Evolutionary conservation across 495 filamentous ascomycete species (phyloP).

Genomic region (Wilcoxina mikolae): DNA sequence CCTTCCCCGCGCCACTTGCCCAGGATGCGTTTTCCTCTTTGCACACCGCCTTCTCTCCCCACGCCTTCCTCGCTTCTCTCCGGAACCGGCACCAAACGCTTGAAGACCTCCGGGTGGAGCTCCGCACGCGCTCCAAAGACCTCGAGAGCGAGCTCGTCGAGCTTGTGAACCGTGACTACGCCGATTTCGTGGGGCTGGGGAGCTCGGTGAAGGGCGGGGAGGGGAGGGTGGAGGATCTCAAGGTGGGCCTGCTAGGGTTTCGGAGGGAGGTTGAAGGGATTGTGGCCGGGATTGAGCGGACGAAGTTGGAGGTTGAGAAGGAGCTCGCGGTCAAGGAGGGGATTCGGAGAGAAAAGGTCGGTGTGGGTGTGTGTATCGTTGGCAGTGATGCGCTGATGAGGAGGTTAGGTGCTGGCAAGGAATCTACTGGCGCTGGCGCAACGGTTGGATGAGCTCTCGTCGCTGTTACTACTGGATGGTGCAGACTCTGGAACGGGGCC

Average conservation of each 20-base stretch:
- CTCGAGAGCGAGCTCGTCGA: constrained; percentile 77
- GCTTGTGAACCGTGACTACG: constrained; percentile 85
- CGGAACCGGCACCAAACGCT: constrained; percentile 85
- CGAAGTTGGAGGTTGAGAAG: constrained; percentile 39
- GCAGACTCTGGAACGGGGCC: constrained; percentile 5
- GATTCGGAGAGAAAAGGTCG: constrained; percentile 37
- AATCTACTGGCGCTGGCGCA: constrained; percentile 56
- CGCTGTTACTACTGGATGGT: constrained; percentile 36
- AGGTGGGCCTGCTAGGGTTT: constrained; percentile 75
- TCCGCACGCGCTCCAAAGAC: constrained; percentile 57
- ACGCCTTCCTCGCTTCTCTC: constrained; percentile 66
- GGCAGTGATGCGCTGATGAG: not conserved
- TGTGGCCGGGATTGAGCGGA: constrained; percentile 39
- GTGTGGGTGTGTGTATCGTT: constrained; percentile 2
- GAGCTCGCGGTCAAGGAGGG: constrained; percentile 42
- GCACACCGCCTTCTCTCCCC: constrained; percentile 51
- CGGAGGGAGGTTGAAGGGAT: constrained; percentile 56
- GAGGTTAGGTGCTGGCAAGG: constrained; percentile 37
- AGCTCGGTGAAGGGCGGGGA: constrained; percentile 72
- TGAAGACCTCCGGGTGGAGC: constrained; percentile 77
- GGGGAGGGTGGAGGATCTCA: constrained; percentile 79
- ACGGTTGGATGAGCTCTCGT: constrained; percentile 60
- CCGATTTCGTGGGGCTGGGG: constrained; percentile 73
- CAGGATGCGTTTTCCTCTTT: constrained; percentile 16
- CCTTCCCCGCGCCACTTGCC: constrained; percentile 25